A percentile compares a stretch with the other conserved stretches of the same genome.
phyloP scores from a whole-genome alignment of 352 stramenopile species.

The Globisporangium alternatum region DNA sequence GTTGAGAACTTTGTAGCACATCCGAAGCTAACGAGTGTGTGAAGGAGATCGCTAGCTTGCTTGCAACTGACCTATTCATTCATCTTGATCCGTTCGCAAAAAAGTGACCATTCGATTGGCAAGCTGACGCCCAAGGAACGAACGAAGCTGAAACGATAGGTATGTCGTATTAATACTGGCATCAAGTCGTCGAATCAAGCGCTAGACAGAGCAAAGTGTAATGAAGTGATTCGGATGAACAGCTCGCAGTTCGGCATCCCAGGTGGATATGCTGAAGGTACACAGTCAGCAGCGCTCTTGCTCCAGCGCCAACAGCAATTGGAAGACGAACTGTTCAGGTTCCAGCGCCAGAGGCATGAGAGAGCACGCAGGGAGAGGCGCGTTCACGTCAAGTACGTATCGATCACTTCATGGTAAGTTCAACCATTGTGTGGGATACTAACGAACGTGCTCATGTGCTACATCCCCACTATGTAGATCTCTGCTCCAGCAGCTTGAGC shows the following conservation, averaged over 20 bases:
- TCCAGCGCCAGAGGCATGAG: constrained; percentile 24
- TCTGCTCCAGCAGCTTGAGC: constrained; percentile 32
- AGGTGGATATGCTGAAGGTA: not conserved
- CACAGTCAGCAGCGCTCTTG: not conserved
- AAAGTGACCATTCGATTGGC: no score
- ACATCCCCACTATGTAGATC: constrained; percentile 12
- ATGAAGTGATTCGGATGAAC: not conserved
- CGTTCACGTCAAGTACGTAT: constrained; percentile 25
- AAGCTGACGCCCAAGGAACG: not conserved
- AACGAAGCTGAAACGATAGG: not conserved
- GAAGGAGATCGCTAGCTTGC: not conserved
- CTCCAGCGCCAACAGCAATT: constrained; percentile 17
- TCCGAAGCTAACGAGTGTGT: not conserved
- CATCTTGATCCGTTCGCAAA: no score
- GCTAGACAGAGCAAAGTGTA: not conserved
- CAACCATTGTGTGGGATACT: no score
- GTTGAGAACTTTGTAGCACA: not conserved
- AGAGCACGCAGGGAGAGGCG: constrained; percentile 17
- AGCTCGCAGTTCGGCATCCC: constrained; percentile 12
- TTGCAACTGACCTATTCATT: not conserved
- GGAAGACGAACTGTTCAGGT: constrained; percentile 26
- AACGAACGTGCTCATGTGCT: not conserved
- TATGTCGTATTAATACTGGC: not conserved
- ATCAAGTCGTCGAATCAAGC: not conserved
- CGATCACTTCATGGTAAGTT: not conserved